Evolutionary conservation across 495 filamentous ascomycete genomes (phyloP), one percentile per base, ranked within the genome.

Genomic region (Podospora didyma): DNA sequence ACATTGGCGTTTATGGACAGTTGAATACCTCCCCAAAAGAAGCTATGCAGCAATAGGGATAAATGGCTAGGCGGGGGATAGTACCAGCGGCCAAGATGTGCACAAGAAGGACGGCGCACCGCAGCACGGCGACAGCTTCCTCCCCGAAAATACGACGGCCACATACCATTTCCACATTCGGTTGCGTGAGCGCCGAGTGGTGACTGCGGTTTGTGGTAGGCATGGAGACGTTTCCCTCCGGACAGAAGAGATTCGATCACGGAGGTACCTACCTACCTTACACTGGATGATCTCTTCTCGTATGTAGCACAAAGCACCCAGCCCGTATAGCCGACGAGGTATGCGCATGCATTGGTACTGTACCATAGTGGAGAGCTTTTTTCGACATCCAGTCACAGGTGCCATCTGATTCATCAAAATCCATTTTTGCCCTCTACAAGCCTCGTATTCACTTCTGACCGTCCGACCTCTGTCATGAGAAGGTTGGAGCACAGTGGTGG

Each of bases 401-500:
- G 46, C 46, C 46, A 48, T 12, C 50, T 49, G 20, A n/a, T 50
- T 41, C 51, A 50, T 53, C 49, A 24, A 48, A 48, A 48, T 19
- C 20, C 14, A 12, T 21, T 48, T 48, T 48, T 23, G 11, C 21
- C 5, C 26, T n/a, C 20, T 48, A 42, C n/a, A 37, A 49, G 48
- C 53, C 60, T 65, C 62, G 62, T 65, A 65, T 65, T 62, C 49
- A 49, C n/a, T n/a, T n/a, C n/a, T n/a, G 39, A 17, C 39, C 7
- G n/a, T 42, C 39, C 12, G 39, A 42, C 22, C 19, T 42, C 48
- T 35, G 52, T 45, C 46, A 57, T 49, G n/a, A n/a, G n/a, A 47
- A 58, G 34, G 45, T 31, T 31, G 51, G 54, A 51, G 39, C 41
- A 19, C 34, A 35, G 48, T 26, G 39, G n/a, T n/a, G n/a, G n/a